Percentiles rank a stretch among this genome's conserved stretches.
Conservation (phyloP, 1,284 basidiomycete species). For the Porodaedalea pini region DNA sequence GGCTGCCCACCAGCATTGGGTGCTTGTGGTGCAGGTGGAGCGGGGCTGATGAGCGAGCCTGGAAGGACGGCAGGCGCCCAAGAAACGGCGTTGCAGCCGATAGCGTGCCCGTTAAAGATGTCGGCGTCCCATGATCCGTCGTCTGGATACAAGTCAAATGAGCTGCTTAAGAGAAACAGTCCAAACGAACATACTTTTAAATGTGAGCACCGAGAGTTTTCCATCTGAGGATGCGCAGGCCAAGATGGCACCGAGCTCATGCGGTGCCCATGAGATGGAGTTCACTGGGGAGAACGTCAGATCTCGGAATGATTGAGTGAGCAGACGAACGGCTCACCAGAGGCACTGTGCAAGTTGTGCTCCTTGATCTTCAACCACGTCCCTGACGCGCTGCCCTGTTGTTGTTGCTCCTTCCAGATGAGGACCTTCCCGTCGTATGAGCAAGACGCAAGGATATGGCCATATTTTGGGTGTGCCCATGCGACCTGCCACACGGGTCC, state of each 20-base stretch:
- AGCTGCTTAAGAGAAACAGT: not conserved
- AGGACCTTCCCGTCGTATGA: slow-evolving; percentile 98
- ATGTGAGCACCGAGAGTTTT: slow-evolving; percentile 93
- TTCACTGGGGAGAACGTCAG: slow-evolving; percentile 60
- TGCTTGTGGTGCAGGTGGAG: slow-evolving; percentile 33
- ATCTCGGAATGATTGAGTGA: not conserved
- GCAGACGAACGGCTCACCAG: slow-evolving; percentile 50
- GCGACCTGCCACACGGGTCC: slow-evolving; percentile 98
- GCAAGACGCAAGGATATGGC: slow-evolving; percentile 93
- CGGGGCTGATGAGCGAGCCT: slow-evolving; percentile 74
- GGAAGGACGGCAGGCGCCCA: slow-evolving; percentile 95
- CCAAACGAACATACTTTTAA: slow-evolving; percentile 77
- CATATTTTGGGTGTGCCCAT: slow-evolving; percentile 99
- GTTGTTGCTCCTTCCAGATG: slow-evolving; percentile 90
- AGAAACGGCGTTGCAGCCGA: slow-evolving; percentile 95
- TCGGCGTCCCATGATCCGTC: slow-evolving; percentile 96
- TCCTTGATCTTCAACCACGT: slow-evolving; percentile 96
- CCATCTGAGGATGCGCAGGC: slow-evolving; percentile 99
- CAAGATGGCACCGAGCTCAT: slow-evolving; percentile 94
- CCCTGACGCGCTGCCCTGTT: slow-evolving; percentile 48
- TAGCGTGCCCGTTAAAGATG: slow-evolving; percentile 93
- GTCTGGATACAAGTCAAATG: slow-evolving; percentile 45
- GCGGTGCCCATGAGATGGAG: slow-evolving; percentile 97
- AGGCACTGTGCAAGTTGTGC: slow-evolving; percentile 91
- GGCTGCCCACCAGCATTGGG: slow-evolving; percentile 25